Base-by-base conservation (phyloP, 495 filamentous ascomycete genomes). In the Daldinia grandis region DNA sequence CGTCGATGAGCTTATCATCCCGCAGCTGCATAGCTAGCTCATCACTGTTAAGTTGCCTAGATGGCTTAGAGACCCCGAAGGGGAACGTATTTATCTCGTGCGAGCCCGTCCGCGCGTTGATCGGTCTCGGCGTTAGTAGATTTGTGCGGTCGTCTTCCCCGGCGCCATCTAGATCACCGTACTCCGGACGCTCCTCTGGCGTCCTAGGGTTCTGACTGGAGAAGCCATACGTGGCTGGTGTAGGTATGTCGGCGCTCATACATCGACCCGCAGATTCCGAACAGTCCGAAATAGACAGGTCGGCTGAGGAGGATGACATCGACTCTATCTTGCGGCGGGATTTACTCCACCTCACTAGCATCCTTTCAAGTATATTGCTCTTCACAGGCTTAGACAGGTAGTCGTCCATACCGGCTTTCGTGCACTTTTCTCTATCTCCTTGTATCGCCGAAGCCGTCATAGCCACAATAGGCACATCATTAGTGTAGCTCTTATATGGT, bases 381-480 rank as follows among this genome's bases (percentile, higher is more conserved):
- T 89, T 89, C 67, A 94, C 88, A 0, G 92, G 92, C 70, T 94
- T 95, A 17, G 91, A 82, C 4, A 95, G 79, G 71, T 95, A 95
- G 76, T 95, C 92, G 69, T 94, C 91, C 92, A 95, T 94, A 7
- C 93, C 93, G 6, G 90, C 90, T 58, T 81, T 81, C 62, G 85
- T 84, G 69, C 92, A 95, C 74, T 93, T 94, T 73, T 95, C 92
- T 17, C 81, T 83, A 72, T 95, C 92, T 4, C 92, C 93, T 67
- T 93, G 88, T 66, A 94, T 94, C 0, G 92, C 92, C 30, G 87
- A 89, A 1, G 93, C 92, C 0, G 93, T 95, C 86, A 95, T 89
- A 7, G 92, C 93, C 5, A 96, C 86, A 31, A 95, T 92, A 0
- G 91, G 91, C 1, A 92, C 84, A 1, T 85, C 77, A 19, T 80